Percentiles rank a stretch among this genome's conserved stretches.
Evolutionary conservation across 2,329 filamentous ascomycete species (phyloP).

Genomic region (Nakataea oryzae): DNA sequence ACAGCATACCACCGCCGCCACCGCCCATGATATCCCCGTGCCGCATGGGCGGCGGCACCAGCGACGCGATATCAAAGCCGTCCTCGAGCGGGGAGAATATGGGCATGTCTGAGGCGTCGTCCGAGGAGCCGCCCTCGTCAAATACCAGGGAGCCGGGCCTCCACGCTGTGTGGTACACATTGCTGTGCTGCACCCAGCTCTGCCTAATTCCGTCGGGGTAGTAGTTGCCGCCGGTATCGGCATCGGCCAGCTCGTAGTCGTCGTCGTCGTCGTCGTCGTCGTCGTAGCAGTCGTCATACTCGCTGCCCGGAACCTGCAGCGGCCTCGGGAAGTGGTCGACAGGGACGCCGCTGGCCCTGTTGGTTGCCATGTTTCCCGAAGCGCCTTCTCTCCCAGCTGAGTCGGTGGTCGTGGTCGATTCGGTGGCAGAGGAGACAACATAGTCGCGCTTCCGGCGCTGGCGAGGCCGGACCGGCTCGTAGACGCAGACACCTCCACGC

Average conservation of each 20-base stretch:
- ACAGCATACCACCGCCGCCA: background rate
- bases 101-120: background rate
- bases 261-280: background rate
- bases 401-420: background rate
- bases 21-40: background rate
- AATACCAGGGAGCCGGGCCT: background rate
- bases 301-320: background rate
- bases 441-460: conserved; percentile 28
- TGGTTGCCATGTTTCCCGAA: background rate
- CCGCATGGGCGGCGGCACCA: background rate
- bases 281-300: background rate
- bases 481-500: conserved; percentile 33
- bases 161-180: background rate
- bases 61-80: background rate
- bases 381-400: background rate
- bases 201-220: background rate
- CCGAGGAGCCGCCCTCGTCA: background rate
- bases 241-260: background rate
- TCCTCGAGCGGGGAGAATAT: conserved; percentile 1
- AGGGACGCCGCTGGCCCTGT: background rate
- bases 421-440: conserved; percentile 7
- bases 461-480: conserved; percentile 35
- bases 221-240: background rate
- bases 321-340: background rate
- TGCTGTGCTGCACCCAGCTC: background rate